Percentiles rank a stretch among this genome's conserved stretches.
Evolutionary conservation across 306 rosid genomes (phyloP).

Genomic region (Cicer arietinum): DNA sequence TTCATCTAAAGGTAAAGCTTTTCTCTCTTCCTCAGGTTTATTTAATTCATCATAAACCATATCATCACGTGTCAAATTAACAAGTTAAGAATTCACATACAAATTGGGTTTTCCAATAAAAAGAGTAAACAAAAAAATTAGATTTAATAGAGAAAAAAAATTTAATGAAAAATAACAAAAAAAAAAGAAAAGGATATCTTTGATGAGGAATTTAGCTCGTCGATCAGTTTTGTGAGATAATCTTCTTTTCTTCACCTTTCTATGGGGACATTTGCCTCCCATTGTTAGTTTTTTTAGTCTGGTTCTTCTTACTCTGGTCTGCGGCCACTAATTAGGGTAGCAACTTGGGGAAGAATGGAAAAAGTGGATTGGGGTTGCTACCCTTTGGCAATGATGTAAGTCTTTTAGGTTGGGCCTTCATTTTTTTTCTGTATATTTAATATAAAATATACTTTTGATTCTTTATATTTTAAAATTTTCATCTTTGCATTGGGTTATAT

Average conservation of each 20-base stretch:
- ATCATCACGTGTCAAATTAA: slow-evolving; percentile 66
- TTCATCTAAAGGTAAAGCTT: slow-evolving; percentile 72
- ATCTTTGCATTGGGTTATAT: too few relatives aligned
- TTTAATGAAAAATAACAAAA: neutral
- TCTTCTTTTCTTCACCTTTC: slow-evolving; percentile 81
- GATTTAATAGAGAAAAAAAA: neutral
- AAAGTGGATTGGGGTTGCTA: too few relatives aligned
- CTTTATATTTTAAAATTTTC: too few relatives aligned
- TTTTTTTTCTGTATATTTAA: too few relatives aligned
- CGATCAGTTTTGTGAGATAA: slow-evolving; percentile 81
- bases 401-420: too few relatives aligned
- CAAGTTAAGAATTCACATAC: slow-evolving; percentile 55
- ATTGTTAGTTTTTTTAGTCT: slow-evolving; percentile 46
- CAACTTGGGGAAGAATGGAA: too few relatives aligned
- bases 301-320: neutral
- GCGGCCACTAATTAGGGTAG: slow-evolving; percentile 37
- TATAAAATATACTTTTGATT: too few relatives aligned
- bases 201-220: slow-evolving; percentile 68
- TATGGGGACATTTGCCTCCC: slow-evolving; percentile 99
- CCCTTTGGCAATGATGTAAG: too few relatives aligned
- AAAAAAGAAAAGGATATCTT: slow-evolving; percentile 66
- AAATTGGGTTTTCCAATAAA: neutral
- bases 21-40: slow-evolving; percentile 55
- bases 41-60: slow-evolving; percentile 74
- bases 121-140: neutral